Evolutionary conservation across 129 eudicot species (phyloP), one percentile per base, ranked within the genome.

Genomic region (Tagetes erecta): DNA sequence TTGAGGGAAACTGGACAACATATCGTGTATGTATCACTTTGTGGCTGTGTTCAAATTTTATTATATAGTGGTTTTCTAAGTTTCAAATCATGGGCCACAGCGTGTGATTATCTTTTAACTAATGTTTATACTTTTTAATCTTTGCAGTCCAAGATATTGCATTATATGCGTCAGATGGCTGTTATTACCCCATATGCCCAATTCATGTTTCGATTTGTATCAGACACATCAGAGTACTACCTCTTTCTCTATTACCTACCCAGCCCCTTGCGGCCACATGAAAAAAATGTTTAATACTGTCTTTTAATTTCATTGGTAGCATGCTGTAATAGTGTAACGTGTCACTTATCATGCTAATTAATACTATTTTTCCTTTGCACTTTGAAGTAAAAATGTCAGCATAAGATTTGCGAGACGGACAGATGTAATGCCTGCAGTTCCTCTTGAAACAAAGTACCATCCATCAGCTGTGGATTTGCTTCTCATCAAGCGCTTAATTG

Each of bases 161-260:
- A 95, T 77, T 95, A 95, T 81, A 88, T 95, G 97, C 99, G 99
- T 66, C 99, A 95, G 86, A 88, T 95, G 96, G 99, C 99, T 70
- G 99, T 95, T 79, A 95, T 95, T 64, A 95, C 99, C 67, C 99
- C 99, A 20, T 95, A 95, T 79, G 96, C 99, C 2, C 97, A 91
- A 65, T 95, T 95, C 79, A 85, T 87, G 80, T 95, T 95, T 78
- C 87, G 86, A 84, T 95, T 87, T 80, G 74, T 91, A 46, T 85
- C 99, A 37, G 96, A 88, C 53, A 56, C 99, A 60, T 60, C 96
- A 53, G 99, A 95, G 99, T 95, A 95, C 53, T 49, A 27, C 49
- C 80, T 81, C 72, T 79, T 69, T 78, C 74, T 68, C 5, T 33
- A 31, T 8, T 34, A 1, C 40, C 38, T 38, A 64, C 11, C 31